Evolutionary conservation across 1,284 basidiomycete genomes (phyloP), one percentile per base, ranked within the genome.

Genomic region (Coniophora puteana): DNA sequence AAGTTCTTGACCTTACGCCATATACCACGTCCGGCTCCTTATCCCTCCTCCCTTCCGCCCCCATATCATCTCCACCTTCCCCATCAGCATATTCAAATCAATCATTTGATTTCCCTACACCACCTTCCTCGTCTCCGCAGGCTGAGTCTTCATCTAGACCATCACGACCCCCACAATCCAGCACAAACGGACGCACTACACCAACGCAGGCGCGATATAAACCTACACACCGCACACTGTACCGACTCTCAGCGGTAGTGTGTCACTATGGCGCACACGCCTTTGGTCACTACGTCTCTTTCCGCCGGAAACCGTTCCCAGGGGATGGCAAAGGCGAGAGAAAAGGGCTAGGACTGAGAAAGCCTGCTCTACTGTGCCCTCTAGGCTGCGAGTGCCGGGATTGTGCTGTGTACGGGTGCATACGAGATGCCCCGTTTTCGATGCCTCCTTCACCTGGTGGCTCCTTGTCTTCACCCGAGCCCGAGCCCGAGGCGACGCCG

Each of bases 201-300:
- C 81, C 78, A 1, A 80, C 76, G 1, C 77, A 74, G 11, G 66
- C 72, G 21, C 71, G 65, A 24, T 76, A 71, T 48, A n/a, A n/a
- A n/a, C 53, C 71, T 5, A 58, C 67, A 12, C 68, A 71, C 22
- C 69, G 80, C 33, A 80, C 77, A 10, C 67, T 93, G 25, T 96
- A 95, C 61, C 78, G 89, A 26, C 76, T 96, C 21, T 65, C 81
- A 3, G 80, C 88, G 8, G 79, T 89, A 21, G 90, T 96, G 8
- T 89, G 91, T 52, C 93, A 96, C 64, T 93, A 84, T 58, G 93
- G 93, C 14, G 79, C 82, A 44, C 91, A 94, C 55, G 84, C 81
- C 5, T 93, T 87, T 55, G 93, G 93, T 2, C 93, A 96, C 61
- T 96, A 93, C 57, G 77, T 95, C 47, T 90, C 88, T 49, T 93